Evolutionary conservation across 441 rosid species (phyloP), one percentile per base, ranked within the genome.

Genomic region (Mallotus repandus): DNA sequence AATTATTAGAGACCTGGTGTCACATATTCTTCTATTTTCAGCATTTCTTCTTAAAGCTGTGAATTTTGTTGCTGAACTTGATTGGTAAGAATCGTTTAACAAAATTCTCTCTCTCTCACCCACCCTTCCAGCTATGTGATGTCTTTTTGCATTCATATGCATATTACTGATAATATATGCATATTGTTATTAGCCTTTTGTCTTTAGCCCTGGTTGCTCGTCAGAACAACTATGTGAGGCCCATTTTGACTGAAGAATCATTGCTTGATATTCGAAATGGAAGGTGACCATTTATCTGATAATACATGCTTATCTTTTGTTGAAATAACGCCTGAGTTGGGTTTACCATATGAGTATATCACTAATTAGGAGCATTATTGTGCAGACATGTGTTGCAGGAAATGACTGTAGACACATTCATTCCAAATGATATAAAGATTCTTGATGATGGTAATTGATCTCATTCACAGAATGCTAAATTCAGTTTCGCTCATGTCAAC

Each of bases 381-480:
- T 76, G 56, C 91, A 96, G 99, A 77, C 99, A 96, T 83, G 86
- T 90, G 85, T 88, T 96, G 90, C 99, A 96, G 87, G 99, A 96
- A 87, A 90, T 96, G 97, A 87, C 94, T 0, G 97, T 96, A 12
- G 96, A 93, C 86, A 91, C 98, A 49, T 96, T 93, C 81, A 91
- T 96, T 78, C 99, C 99, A 0, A 96, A 96, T 76, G 91, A 93
- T 83, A 91, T 97, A 59, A 88, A 81, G 79, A 81, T 91, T 77
- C 74, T 76, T 71, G 81, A 81, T 56, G 88, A 86, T 76, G 97
- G 98, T 96, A 80, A 78, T 60, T 75, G 71, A 80, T 22, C 67
- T 76, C 5, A 66, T 56, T 18, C 55, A 22, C 22, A 76, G 66
- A 74, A 56, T 64, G 56, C 67, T 18, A 41, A 38, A 71, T 38